Evolutionary conservation across 2,329 filamentous ascomycete species (phyloP).

Genomic region (Ambrosiella xylebori): DNA sequence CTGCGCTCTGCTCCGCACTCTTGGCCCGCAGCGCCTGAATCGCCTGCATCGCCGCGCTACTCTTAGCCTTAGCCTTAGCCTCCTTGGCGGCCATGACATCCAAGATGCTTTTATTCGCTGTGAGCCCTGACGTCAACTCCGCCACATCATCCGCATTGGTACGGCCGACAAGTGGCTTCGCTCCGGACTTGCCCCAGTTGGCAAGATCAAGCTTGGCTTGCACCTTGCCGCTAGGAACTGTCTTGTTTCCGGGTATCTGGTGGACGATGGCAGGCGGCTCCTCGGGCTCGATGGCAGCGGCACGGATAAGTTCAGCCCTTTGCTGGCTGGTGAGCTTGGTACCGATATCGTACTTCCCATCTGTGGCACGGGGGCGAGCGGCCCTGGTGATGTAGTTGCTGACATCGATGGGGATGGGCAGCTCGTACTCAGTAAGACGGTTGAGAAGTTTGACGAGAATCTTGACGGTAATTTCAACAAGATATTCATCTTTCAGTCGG

Average conservation of each 20-base stretch:
- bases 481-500: constrained; percentile 70
- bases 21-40: constrained; percentile 10
- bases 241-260: neutral
- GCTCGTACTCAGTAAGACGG: constrained; percentile 58
- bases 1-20: constrained; percentile 10
- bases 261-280: constrained; percentile 21
- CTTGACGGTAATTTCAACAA: constrained; percentile 65
- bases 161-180: constrained; percentile 18
- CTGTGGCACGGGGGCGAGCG: constrained; percentile 36
- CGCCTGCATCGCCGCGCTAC: constrained; percentile 11
- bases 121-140: constrained; percentile 29
- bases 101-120: constrained; percentile 28
- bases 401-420: constrained; percentile 48
- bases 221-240: constrained; percentile 24
- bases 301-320: constrained; percentile 61
- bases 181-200: constrained; percentile 39
- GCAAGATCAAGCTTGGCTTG: constrained; percentile 38
- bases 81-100: constrained; percentile 28
- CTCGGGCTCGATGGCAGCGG: constrained; percentile 41
- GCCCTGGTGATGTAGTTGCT: constrained; percentile 47
- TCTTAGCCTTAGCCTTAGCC: constrained; percentile 18
- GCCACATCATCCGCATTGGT: constrained; percentile 31
- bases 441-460: constrained; percentile 71
- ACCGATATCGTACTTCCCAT: constrained; percentile 39
- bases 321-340: constrained; percentile 72